Conservation (phyloP, 805 yeast species). For the Candida pseudofarinosa region DNA sequence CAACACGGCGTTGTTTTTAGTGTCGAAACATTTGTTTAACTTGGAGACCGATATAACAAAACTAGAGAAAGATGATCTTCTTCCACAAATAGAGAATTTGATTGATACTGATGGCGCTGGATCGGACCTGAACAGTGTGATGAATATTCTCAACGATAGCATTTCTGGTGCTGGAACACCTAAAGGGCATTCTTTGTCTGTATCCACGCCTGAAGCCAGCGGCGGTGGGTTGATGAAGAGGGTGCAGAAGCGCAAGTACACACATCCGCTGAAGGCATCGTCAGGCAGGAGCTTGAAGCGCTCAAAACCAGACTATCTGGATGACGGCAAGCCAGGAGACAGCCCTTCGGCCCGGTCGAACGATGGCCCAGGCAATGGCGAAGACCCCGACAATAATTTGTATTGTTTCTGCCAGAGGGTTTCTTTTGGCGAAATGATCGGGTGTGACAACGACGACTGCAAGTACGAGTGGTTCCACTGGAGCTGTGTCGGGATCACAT, state of each 20-base stretch:
- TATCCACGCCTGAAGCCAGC: constrained; percentile 13
- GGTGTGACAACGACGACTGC: constrained; percentile 90
- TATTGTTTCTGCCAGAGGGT: constrained; percentile 95
- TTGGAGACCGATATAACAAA: constrained; percentile 73
- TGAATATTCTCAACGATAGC: constrained; percentile 19
- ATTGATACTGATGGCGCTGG: constrained; percentile 17
- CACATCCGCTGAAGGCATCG: constrained; percentile 4
- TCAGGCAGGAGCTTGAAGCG: constrained; percentile 18
- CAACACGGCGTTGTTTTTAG: constrained; percentile 74
- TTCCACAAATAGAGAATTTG: constrained; percentile 50
- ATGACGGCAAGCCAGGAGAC: constrained; percentile 10
- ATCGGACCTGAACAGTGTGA: constrained; percentile 10
- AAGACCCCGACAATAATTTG: constrained; percentile 42
- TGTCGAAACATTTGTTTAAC: constrained; percentile 68
- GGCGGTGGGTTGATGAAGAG: constrained; percentile 11
- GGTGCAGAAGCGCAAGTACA: constrained; percentile 25
- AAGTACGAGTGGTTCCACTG: constrained; percentile 94
- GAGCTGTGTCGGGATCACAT: constrained; percentile 84
- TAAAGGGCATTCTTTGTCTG: constrained; percentile 13
- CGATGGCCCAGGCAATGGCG: constrained; percentile 31
- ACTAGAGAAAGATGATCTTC: constrained; percentile 75
- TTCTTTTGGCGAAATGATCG: constrained; percentile 96
- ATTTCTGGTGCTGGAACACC: constrained; percentile 30
- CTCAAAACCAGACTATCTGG: constrained; percentile 18
- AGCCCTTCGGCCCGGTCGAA: constrained; percentile 6